A percentile compares a stretch with the other conserved stretches of the same genome.
Evolutionary conservation across 768 basidiomycete genomes (phyloP).

Genomic region (Kwoniella heveanensis): DNA sequence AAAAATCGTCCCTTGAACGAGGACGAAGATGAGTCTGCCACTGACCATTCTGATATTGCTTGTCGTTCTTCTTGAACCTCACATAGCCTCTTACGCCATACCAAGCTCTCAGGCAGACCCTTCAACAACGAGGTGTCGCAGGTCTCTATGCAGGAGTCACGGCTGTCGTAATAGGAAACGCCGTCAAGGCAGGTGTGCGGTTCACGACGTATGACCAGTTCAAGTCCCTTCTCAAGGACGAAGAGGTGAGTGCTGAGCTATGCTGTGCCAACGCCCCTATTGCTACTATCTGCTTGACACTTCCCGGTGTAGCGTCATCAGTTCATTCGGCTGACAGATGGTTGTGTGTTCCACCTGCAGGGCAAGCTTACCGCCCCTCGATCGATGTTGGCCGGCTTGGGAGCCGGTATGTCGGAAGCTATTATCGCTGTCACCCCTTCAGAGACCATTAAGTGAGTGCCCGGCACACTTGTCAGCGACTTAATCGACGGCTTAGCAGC

Average conservation of each 20-base stretch:
- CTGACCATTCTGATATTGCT: no score
- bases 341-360: slow-evolving; percentile 59
- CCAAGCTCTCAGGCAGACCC: slow-evolving; percentile 71
- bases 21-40: no score
- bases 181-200: slow-evolving; percentile 90
- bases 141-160: slow-evolving; percentile 93
- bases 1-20: no score
- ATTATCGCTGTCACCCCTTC: slow-evolving; percentile 94
- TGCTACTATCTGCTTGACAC: no score
- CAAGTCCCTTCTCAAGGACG: slow-evolving; percentile 78
- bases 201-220: slow-evolving; percentile 94
- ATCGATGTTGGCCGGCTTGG: slow-evolving; percentile 70
- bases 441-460: slow-evolving; percentile 93
- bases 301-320: no score
- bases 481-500: no score
- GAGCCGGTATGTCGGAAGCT: slow-evolving; percentile 88
- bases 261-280: no score
- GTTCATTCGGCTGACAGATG: no score
- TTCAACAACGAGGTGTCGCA: slow-evolving; percentile 70
- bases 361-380: slow-evolving; percentile 86
- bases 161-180: slow-evolving; percentile 87
- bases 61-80: no score
- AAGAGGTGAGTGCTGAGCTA: slow-evolving; percentile 64
- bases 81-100: slow-evolving; percentile 70
- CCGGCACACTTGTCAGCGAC: no score